Conservation (phyloP, 306 rosid species). For the Gillenia trifoliata region DNA sequence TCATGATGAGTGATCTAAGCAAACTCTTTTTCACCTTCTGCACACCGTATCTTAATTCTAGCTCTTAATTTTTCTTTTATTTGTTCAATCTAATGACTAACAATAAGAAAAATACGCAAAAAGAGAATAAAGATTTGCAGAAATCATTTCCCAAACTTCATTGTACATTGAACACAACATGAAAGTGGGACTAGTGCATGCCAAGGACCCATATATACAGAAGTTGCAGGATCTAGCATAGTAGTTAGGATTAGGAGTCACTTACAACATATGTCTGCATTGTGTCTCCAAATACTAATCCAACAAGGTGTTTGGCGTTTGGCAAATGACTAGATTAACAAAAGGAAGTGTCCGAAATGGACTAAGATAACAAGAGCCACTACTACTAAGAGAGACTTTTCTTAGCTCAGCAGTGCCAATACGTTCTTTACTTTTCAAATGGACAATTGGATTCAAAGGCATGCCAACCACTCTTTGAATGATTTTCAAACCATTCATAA, state of each 20-base stretch:
- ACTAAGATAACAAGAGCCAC: background rate
- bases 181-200: background rate
- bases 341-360: too few relatives aligned
- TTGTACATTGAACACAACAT: background rate
- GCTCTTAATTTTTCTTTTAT: too few relatives aligned
- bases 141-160: too few relatives aligned
- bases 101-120: too few relatives aligned
- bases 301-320: background rate
- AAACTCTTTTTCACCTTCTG: too few relatives aligned
- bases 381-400: background rate
- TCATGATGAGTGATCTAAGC: too few relatives aligned
- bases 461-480: background rate
- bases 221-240: too few relatives aligned
- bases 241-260: background rate
- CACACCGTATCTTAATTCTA: too few relatives aligned
- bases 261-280: background rate
- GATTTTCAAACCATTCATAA: slow-evolving; percentile 6
- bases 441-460: background rate
- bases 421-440: background rate
- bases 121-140: too few relatives aligned
- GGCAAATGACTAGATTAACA: too few relatives aligned
- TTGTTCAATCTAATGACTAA: too few relatives aligned
- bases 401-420: background rate
- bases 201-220: background rate
- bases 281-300: background rate